Conservation (phyloP, 1,284 basidiomycete genomes). For the Apiotrichum brassicae region DNA sequence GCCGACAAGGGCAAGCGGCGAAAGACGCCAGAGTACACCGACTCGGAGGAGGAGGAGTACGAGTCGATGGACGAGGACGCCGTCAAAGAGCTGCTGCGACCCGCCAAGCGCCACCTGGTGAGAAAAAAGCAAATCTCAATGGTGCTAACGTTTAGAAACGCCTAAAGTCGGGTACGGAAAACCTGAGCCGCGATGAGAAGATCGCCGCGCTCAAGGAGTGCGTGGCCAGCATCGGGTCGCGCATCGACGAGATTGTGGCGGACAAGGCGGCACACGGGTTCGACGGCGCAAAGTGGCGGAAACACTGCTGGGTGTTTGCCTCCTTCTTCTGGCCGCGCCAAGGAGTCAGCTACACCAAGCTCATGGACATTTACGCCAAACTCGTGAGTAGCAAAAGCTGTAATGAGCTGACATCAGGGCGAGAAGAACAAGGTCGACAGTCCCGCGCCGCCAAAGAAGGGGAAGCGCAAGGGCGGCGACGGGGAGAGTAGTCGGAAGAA, state of each 20-base stretch:
- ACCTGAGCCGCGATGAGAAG: constrained; percentile 89
- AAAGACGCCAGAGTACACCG: constrained; percentile 84
- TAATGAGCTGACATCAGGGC: background rate
- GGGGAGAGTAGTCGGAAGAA: constrained; percentile 25
- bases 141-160: constrained; percentile 61
- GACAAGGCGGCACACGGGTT: constrained; percentile 68
- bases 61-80: constrained; percentile 92
- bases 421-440: constrained; percentile 4
- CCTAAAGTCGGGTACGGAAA: constrained; percentile 83
- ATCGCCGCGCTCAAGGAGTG: constrained; percentile 94
- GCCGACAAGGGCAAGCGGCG: constrained; percentile 70
- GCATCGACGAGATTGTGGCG: constrained; percentile 78
- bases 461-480: constrained; percentile 31
- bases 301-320: constrained; percentile 95
- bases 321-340: constrained; percentile 97
- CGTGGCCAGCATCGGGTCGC: constrained; percentile 82
- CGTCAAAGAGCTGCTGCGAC: constrained; percentile 92
- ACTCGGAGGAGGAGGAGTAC: constrained; percentile 74
- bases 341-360: constrained; percentile 74
- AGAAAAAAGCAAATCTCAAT: constrained; percentile 38
- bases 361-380: constrained; percentile 88
- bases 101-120: constrained; percentile 93
- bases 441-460: constrained; percentile 18
- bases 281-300: constrained; percentile 76
- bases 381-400: constrained; percentile 57